Evolutionary conservation across 768 basidiomycete genomes (phyloP), one percentile per base, ranked within the genome.

Genomic region (Tylopilus subfusipes): DNA sequence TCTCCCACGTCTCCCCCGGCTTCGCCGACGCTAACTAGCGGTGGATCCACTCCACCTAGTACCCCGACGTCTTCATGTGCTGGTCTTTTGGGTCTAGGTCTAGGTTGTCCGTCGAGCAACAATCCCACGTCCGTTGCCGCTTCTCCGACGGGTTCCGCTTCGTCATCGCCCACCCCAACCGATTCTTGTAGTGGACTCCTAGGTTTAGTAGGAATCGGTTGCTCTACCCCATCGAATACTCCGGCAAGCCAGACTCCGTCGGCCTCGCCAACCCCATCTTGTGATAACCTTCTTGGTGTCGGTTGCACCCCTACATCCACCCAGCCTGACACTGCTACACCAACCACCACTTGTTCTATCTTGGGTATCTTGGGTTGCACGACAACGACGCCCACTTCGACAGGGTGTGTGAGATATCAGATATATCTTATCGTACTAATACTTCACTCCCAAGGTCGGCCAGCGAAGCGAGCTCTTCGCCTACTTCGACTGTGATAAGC

Each of bases 401-500:
- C 52, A 31, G 16, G 6, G 66, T 68, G n/a, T 22, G 63, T 60
- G 42, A 22, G 1, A 42, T 42, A 24, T 8, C 6, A 6, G 19
- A 18, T 38, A 22, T 19, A 21, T 40, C 48, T 10, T 22, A 13
- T 18, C 14, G 9, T 27, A 46, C 43, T 63, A 24, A 63, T 27
- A 2, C 5, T 24, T 30, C 6, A 16, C 9, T 34, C 22, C 27
- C 44, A 48, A 62, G 57, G 36, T 40, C 34, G 34, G 18, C 34
- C 34, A 39, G 3, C 9, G 2, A 5, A 5, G 2, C 51, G 14
- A 50, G 39, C 33, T 48, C 57, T 8, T 5, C 39, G 18, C 52
- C 54, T 47, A 25, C 44, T 13, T 66, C 65, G 59, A 64, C 68
- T 5, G 58, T 70, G 14, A 72, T 73, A 34, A 65, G 56, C 34